Conservation (phyloP, 2,329 filamentous ascomycete species). For the Akanthomyces muscarius region DNA sequence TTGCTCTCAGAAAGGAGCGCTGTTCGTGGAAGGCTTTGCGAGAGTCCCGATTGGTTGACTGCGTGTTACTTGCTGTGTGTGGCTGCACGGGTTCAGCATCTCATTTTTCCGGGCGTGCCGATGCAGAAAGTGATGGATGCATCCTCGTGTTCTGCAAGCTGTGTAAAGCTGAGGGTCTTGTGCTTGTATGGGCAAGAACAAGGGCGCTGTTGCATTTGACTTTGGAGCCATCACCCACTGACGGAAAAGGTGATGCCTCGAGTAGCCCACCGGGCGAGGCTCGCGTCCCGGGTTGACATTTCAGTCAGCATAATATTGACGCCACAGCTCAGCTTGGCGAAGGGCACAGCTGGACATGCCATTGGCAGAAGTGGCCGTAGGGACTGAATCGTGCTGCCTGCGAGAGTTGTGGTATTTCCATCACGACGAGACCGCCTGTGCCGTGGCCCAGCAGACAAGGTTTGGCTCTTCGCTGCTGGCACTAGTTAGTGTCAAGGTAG, state of each 20-base stretch:
- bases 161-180: too few relatives aligned
- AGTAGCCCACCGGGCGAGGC: not conserved
- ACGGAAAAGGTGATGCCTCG: too few relatives aligned
- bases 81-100: slow-evolving; percentile 1
- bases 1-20: not conserved
- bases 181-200: not conserved
- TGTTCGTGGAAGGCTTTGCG: not conserved
- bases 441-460: too few relatives aligned
- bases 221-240: too few relatives aligned
- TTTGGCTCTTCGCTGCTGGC: too few relatives aligned
- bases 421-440: too few relatives aligned
- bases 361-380: not conserved
- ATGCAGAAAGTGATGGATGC: not conserved
- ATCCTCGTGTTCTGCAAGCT: not conserved
- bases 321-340: not conserved
- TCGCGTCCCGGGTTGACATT: not conserved
- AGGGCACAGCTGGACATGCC: not conserved
- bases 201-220: not conserved
- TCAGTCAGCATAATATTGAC: not conserved
- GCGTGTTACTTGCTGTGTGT: not conserved
- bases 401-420: too few relatives aligned
- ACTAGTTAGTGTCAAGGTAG: too few relatives aligned
- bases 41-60: not conserved
- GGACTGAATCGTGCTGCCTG: too few relatives aligned
- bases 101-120: not conserved